Conservation (phyloP, 1,139 yeast genomes). For the Lodderomyces jiufengensis region DNA sequence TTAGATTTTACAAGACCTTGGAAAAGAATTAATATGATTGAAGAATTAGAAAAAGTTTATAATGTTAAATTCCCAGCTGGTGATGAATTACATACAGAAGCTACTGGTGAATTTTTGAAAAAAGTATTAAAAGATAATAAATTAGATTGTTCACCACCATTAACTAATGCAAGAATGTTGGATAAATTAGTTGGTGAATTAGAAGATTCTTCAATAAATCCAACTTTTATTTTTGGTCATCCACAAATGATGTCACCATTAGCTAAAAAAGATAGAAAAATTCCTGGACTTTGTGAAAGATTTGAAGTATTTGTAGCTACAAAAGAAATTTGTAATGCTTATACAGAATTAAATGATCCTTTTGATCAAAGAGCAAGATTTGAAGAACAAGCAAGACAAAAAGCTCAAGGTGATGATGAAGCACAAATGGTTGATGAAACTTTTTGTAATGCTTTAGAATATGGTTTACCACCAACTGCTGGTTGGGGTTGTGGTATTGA, state of each 20-base stretch:
- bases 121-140: conserved; percentile 73
- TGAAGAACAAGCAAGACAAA: conserved; percentile 98
- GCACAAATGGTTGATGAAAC: conserved; percentile 96
- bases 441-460: conserved; percentile 96
- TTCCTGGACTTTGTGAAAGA: conserved; percentile 95
- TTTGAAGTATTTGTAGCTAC: conserved; percentile 98
- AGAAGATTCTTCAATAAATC: conserved; percentile 92
- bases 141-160: conserved; percentile 92
- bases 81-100: conserved; percentile 88
- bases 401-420: conserved; percentile 98
- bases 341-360: conserved; percentile 98
- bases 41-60: conserved; percentile 84
- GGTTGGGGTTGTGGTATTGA: conserved; percentile 99
- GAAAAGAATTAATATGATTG: conserved; percentile 98
- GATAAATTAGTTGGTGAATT: conserved; percentile 95
- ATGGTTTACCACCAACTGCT: conserved; percentile 98
- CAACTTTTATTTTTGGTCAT: conserved; percentile 97
- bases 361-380: conserved; percentile 96
- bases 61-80: conserved; percentile 94
- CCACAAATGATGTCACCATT: conserved; percentile 99
- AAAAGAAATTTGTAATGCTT: conserved; percentile 96
- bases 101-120: conserved; percentile 88
- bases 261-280: conserved; percentile 91
- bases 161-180: conserved; percentile 97
- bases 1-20: conserved; percentile 94